Evolutionary conservation across 2,329 filamentous ascomycete species (phyloP).

Genomic region (Pyrenophora seminiperda): DNA sequence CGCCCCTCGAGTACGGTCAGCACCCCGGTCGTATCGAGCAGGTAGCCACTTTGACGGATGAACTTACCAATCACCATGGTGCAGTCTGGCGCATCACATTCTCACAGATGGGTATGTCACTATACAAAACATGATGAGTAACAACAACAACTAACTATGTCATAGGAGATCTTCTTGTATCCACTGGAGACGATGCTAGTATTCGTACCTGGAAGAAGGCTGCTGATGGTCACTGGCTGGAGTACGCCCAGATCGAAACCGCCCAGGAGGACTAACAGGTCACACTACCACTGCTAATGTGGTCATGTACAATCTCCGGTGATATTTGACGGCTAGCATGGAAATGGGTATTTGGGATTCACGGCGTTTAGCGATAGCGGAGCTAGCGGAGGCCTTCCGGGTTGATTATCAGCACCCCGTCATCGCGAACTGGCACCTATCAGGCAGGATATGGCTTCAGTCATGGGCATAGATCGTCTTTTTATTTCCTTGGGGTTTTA

Average conservation of each 20-base stretch:
- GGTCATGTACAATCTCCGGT: not conserved
- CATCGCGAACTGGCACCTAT: not conserved
- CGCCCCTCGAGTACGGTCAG: constrained; percentile 60
- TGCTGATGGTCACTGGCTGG: constrained; percentile 54
- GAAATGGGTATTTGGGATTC: not conserved
- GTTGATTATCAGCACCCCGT: not conserved
- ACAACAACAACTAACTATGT: constrained; percentile 45
- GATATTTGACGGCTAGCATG: not conserved
- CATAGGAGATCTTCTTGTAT: constrained; percentile 72
- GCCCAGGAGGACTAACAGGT: constrained; percentile 33
- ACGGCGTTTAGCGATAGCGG: constrained; percentile 4
- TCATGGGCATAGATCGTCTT: not conserved
- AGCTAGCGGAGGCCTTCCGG: not conserved
- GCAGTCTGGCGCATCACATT: constrained; percentile 79
- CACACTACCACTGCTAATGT: not conserved
- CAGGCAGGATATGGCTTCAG: not conserved
- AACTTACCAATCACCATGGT: constrained; percentile 69
- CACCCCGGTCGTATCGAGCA: constrained; percentile 71
- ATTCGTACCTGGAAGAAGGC: constrained; percentile 58
- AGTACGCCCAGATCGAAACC: constrained; percentile 56
- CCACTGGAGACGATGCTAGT: constrained; percentile 75
- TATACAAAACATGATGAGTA: no score
- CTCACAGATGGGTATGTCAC: constrained; percentile 52
- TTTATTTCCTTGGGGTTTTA: not conserved
- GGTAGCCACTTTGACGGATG: constrained; percentile 65